Evolutionary conservation across 495 filamentous ascomycete species (phyloP).

Genomic region (Sordaria brevicollis): DNA sequence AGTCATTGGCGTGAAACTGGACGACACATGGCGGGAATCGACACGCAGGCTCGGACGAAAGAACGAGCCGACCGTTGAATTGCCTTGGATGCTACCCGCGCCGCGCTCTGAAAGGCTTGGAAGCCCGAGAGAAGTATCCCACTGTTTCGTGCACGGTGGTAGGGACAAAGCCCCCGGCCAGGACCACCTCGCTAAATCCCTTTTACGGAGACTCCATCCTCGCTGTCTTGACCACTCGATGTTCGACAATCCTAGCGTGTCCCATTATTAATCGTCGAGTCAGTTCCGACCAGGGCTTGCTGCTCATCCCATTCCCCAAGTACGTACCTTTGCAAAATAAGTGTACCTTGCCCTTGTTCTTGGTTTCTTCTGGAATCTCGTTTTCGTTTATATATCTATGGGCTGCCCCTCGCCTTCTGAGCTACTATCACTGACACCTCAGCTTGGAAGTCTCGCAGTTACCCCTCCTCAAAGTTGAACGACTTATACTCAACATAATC

Average conservation of each 20-base stretch:
- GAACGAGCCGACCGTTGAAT: constrained; percentile 24
- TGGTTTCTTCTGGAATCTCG: constrained; percentile 1
- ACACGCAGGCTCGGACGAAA: constrained; percentile 24
- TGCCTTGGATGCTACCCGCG: background rate
- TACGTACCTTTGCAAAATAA: background rate
- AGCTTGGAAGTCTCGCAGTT: background rate
- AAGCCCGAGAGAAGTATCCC: constrained; percentile 8
- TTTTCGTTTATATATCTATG: constrained; percentile 3
- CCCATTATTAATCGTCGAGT: constrained; percentile 19
- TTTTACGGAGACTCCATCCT: constrained; percentile 1
- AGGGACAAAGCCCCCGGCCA: background rate
- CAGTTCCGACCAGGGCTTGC: constrained; percentile 9
- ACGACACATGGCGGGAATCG: background rate
- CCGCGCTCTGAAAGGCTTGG: constrained; percentile 1
- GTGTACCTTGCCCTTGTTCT: background rate
- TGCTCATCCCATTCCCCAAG: constrained; percentile 8
- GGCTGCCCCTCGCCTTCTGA: constrained; percentile 1
- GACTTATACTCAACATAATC: background rate
- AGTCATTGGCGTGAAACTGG: background rate
- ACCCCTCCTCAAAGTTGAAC: background rate
- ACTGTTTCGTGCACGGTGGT: background rate
- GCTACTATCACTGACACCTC: constrained; percentile 4
- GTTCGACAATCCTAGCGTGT: constrained; percentile 6
- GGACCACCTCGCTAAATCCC: background rate
- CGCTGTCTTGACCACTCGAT: background rate